Evolutionary conservation across 495 filamentous ascomycete species (phyloP).

Genomic region (Hypoxylon intermedium): DNA sequence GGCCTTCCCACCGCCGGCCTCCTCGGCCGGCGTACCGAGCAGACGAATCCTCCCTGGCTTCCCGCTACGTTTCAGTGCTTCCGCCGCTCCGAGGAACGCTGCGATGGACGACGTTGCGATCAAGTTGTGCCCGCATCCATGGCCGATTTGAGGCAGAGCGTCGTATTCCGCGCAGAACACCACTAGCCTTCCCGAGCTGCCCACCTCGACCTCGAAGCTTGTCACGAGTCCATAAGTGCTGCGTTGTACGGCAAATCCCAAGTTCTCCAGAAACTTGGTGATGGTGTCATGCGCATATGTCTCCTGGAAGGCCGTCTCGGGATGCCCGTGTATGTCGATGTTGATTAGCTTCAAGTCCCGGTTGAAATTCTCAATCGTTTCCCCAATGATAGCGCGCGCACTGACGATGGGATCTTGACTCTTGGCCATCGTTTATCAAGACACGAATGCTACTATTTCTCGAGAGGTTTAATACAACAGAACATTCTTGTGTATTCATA

Average conservation of each 20-base stretch:
- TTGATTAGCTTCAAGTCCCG: conserved; percentile 46
- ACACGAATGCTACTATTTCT: neutral
- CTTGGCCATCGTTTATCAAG: neutral
- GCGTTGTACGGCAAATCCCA: conserved; percentile 54
- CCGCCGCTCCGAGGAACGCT: conserved; percentile 63
- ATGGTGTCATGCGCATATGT: conserved; percentile 60
- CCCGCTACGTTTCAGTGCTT: conserved; percentile 55
- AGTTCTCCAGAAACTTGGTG: conserved; percentile 46
- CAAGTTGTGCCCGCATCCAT: conserved; percentile 69
- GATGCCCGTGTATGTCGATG: conserved; percentile 58
- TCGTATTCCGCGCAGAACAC: conserved; percentile 67
- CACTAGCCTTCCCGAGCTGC: conserved; percentile 57
- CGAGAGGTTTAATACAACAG: too few species aligned
- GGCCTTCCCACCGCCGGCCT: conserved; percentile 61
- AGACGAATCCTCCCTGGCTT: conserved; percentile 64
- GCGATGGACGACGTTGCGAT: conserved; percentile 68
- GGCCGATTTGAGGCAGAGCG: conserved; percentile 52
- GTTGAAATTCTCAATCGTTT: neutral
- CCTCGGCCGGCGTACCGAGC: conserved; percentile 74
- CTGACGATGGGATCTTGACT: neutral
- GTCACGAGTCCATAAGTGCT: conserved; percentile 60
- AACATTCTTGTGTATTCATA: too few species aligned
- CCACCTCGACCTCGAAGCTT: conserved; percentile 60
- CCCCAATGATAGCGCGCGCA: neutral
- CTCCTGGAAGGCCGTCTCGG: conserved; percentile 63